Percentiles rank a stretch among this genome's conserved stretches.
Conservation (phyloP, 495 filamentous ascomycete genomes). For the Apodospora peruviana region DNA sequence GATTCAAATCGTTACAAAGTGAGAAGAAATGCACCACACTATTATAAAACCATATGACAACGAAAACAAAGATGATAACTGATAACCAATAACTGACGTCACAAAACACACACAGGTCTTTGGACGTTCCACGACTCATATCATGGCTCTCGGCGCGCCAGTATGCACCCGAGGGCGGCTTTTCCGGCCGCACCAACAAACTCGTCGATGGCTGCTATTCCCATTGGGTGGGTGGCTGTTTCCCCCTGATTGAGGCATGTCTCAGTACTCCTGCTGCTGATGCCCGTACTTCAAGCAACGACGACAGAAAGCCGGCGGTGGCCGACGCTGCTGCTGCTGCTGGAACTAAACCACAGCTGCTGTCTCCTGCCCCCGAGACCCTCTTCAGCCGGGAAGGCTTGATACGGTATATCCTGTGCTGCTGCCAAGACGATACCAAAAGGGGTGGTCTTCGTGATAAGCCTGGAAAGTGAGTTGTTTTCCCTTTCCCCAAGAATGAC, state of each 20-base stretch:
- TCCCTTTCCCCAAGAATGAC: too few relatives aligned
- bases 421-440: conserved; percentile 66
- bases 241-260: conserved; percentile 82
- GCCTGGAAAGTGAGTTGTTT: conserved; percentile 69
- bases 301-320: not conserved
- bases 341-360: not conserved
- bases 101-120: conserved; percentile 1
- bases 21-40: too few relatives aligned
- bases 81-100: not conserved
- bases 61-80: too few relatives aligned
- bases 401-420: conserved; percentile 79
- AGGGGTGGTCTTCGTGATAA: conserved; percentile 88
- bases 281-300: too few relatives aligned
- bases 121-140: conserved; percentile 63
- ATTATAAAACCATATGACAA: too few relatives aligned
- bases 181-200: conserved; percentile 93
- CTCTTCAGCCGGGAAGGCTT: conserved; percentile 83
- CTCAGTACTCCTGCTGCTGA: conserved; percentile 35
- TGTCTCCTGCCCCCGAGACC: conserved; percentile 17
- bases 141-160: conserved; percentile 87
- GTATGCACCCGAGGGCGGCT: conserved; percentile 86
- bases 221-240: conserved; percentile 94
- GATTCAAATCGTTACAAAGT: not conserved
- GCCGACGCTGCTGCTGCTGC: conserved; percentile 10
- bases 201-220: conserved; percentile 96